Conservation (phyloP, 2,329 filamentous ascomycete genomes). For the Akanthomyces muscarius region DNA sequence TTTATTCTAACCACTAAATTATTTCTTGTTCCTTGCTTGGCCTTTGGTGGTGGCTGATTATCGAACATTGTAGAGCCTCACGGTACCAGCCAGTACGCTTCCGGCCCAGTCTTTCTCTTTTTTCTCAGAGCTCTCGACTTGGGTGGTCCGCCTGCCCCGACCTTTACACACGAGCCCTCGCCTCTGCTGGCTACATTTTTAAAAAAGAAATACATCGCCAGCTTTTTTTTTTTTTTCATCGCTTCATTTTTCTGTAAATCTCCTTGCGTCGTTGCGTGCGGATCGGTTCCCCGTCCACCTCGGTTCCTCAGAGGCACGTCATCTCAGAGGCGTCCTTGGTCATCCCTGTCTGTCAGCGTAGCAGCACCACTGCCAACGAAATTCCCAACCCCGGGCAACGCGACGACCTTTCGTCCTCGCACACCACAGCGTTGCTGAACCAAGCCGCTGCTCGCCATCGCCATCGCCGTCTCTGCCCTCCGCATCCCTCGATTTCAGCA, state of each 20-base stretch:
- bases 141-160: background rate
- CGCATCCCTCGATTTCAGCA: background rate
- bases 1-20: too few species aligned
- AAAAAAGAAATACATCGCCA: background rate
- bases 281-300: too few species aligned
- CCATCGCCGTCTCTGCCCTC: background rate
- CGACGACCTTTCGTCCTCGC: background rate
- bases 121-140: background rate
- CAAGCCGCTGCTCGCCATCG: background rate
- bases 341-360: constrained; percentile 4
- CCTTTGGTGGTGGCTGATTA: background rate
- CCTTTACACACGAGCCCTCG: background rate
- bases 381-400: too few species aligned
- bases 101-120: constrained; percentile 1
- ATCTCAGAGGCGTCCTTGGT: background rate
- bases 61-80: background rate
- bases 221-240: background rate
- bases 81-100: background rate
- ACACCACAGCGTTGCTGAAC: background rate
- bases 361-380: background rate
- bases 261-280: background rate
- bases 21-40: background rate
- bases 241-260: background rate
- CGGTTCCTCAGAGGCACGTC: background rate
- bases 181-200: background rate